A percentile compares a stretch with the other conserved stretches of the same genome.
Conservation (phyloP, 371 early-diverging fungal species). For the Mortierella sp. region DNA sequence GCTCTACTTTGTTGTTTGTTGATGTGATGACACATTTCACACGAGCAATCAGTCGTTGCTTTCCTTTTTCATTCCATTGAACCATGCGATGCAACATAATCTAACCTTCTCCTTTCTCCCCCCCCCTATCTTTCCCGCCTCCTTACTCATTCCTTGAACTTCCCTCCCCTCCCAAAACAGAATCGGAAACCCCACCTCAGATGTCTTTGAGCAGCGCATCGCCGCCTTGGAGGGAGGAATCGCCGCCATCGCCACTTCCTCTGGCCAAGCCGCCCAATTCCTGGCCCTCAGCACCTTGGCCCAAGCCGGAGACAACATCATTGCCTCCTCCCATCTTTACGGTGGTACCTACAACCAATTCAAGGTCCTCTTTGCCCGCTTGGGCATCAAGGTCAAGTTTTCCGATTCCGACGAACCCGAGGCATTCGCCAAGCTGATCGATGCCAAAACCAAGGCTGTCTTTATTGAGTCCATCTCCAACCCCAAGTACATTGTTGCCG, state of each 20-base stretch:
- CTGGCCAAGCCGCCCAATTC: constrained; percentile 91
- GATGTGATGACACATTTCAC: neutral
- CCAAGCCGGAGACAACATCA: constrained; percentile 87
- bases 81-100: neutral
- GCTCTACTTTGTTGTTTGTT: neutral
- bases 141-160: neutral
- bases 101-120: neutral
- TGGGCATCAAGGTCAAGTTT: constrained; percentile 87
- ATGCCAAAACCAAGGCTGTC: constrained; percentile 88
- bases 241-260: constrained; percentile 69
- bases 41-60: too few relatives aligned
- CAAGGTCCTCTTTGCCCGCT: constrained; percentile 84
- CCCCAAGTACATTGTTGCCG: constrained; percentile 88
- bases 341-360: constrained; percentile 94
- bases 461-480: constrained; percentile 93
- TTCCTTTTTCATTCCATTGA: neutral
- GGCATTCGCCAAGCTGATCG: constrained; percentile 79
- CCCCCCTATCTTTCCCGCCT: neutral
- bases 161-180: constrained; percentile 43
- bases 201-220: constrained; percentile 91
- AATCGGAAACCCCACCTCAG: constrained; percentile 88
- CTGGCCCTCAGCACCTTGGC: constrained; percentile 82
- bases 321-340: constrained; percentile 83
- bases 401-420: constrained; percentile 78
- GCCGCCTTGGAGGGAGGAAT: constrained; percentile 91